A percentile compares a stretch with the other conserved stretches of the same genome.
Evolutionary conservation across 176 grass and related monocot species (phyloP).

Genomic region (Lolium perenne): DNA sequence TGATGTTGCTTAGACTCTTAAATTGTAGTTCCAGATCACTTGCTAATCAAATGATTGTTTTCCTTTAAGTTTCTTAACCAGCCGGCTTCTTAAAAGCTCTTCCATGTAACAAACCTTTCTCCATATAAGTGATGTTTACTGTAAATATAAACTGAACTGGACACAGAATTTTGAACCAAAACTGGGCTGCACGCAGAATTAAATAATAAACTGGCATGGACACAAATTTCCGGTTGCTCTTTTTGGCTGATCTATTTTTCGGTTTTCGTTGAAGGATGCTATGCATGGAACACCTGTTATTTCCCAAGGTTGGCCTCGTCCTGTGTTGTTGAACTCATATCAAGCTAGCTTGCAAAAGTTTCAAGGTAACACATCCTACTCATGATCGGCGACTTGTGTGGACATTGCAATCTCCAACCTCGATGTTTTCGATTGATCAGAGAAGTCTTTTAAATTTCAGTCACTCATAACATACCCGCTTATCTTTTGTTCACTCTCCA

Average conservation of each 20-base stretch:
- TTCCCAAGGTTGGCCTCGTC: constrained; percentile 60
- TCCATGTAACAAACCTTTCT: constrained; percentile 1
- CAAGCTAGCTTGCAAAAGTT: constrained; percentile 71
- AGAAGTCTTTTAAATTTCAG: constrained; percentile 1
- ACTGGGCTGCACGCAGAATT: background rate
- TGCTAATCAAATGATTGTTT: constrained; percentile 18
- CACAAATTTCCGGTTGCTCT: background rate
- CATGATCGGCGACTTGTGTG: background rate
- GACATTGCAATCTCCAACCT: constrained; percentile 23
- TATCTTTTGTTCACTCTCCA: constrained; percentile 39
- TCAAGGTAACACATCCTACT: constrained; percentile 59
- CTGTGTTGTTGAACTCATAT: constrained; percentile 56
- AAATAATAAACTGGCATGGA: background rate
- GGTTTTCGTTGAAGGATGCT: constrained; percentile 55
- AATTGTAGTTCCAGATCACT: background rate
- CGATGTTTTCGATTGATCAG: constrained; percentile 1
- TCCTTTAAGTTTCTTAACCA: background rate
- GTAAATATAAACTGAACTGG: constrained; percentile 20
- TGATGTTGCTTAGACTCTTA: constrained; percentile 16
- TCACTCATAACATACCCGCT: background rate
- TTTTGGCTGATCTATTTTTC: constrained; percentile 40
- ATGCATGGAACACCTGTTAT: constrained; percentile 56
- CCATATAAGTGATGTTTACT: background rate
- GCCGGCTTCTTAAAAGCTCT: background rate
- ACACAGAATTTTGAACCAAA: background rate